phyloP scores from a whole-genome alignment of 1,139 yeast genomes.

The Saccharomycopsis hybrid region DNA sequence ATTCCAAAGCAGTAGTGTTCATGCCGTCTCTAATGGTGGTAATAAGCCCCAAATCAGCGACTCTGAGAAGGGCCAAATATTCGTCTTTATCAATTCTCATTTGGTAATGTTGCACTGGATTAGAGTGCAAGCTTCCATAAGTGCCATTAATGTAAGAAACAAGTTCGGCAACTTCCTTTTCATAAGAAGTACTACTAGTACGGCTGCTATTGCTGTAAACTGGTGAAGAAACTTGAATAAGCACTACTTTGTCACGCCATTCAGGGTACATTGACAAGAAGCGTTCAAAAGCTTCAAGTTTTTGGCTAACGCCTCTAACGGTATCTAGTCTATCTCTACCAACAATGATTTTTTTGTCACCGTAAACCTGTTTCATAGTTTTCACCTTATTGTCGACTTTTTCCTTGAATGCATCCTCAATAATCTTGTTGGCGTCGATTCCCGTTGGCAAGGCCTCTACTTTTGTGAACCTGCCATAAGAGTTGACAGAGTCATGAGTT shows the following conservation, averaged over 20 bases:
- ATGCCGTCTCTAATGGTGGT: conserved; percentile 94
- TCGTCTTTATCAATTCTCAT: conserved; percentile 85
- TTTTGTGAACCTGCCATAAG: conserved; percentile 70
- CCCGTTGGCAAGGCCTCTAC: conserved; percentile 82
- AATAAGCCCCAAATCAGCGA: conserved; percentile 83
- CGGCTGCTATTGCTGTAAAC: conserved; percentile 47
- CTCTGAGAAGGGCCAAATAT: conserved; percentile 78
- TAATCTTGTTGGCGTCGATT: conserved; percentile 62
- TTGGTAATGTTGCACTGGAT: conserved; percentile 89
- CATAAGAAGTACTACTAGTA: conserved; percentile 45
- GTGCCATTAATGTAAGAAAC: conserved; percentile 74
- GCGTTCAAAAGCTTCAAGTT: conserved; percentile 72
- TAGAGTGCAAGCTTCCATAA: conserved; percentile 71
- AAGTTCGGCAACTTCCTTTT: conserved; percentile 72
- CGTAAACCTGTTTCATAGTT: conserved; percentile 60
- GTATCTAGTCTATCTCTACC: conserved; percentile 79
- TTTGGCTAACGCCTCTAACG: conserved; percentile 79
- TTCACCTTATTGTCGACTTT: conserved; percentile 40
- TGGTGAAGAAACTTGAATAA: conserved; percentile 89
- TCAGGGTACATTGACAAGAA: conserved; percentile 87
- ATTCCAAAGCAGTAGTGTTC: conserved; percentile 92
- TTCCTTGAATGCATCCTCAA: conserved; percentile 45
- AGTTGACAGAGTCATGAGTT: conserved; percentile 52
- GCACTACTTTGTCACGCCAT: conserved; percentile 80
- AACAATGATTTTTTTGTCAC: conserved; percentile 67